Percentiles rank a stretch among this genome's conserved stretches.
Evolutionary conservation across 2,329 filamentous ascomycete genomes (phyloP).

Genomic region (Fusarium floridanum): DNA sequence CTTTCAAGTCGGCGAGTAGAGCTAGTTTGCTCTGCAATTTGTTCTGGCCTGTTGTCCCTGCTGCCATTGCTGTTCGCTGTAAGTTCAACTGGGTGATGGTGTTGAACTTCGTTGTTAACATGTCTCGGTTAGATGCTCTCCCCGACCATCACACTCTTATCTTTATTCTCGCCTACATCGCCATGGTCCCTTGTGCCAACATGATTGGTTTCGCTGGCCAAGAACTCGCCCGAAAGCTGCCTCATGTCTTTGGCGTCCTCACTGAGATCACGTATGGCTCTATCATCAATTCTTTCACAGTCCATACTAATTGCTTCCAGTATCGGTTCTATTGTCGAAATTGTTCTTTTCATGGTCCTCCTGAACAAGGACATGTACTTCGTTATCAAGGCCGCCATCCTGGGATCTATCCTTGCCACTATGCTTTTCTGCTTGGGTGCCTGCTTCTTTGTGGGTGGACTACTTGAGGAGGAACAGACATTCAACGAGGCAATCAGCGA

Average conservation of each 20-base stretch:
- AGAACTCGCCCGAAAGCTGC: slow-evolving; percentile 83
- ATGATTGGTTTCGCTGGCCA: slow-evolving; percentile 66
- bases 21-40: slow-evolving; percentile 62
- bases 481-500: slow-evolving; percentile 85
- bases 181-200: slow-evolving; percentile 66
- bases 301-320: slow-evolving; percentile 44
- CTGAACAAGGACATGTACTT: slow-evolving; percentile 68
- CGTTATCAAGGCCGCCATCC: slow-evolving; percentile 86
- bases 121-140: slow-evolving; percentile 47
- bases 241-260: slow-evolving; percentile 77
- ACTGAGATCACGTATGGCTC: slow-evolving; percentile 65
- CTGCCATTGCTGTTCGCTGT: slow-evolving; percentile 60
- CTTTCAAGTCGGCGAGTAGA: slow-evolving; percentile 58
- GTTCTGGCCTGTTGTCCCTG: slow-evolving; percentile 64
- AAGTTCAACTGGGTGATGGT: slow-evolving; percentile 14
- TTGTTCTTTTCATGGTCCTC: slow-evolving; percentile 85
- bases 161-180: slow-evolving; percentile 63
- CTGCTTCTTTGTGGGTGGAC: slow-evolving; percentile 83
- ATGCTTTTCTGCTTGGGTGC: slow-evolving; percentile 83
- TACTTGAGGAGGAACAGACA: slow-evolving; percentile 74
- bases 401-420: slow-evolving; percentile 86
- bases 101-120: slow-evolving; percentile 12
- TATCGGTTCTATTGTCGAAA: slow-evolving; percentile 82
- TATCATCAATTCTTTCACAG: background rate
- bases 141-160: slow-evolving; percentile 57